phyloP scores from a whole-genome alignment of 768 basidiomycete genomes.

The Leucosporidium scottii region DNA sequence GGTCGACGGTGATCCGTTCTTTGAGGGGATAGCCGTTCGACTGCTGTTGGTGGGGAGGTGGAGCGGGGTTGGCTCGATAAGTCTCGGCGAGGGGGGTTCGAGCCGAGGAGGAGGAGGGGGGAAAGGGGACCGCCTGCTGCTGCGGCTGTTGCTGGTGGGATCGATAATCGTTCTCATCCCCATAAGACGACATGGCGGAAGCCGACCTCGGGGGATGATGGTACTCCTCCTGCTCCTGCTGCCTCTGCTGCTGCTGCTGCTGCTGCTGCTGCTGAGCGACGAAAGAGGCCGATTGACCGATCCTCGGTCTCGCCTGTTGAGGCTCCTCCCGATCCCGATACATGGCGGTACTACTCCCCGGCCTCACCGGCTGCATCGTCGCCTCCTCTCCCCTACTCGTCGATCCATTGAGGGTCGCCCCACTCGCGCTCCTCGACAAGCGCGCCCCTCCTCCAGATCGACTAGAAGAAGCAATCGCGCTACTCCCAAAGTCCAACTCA shows the following conservation, averaged over 20 bases:
- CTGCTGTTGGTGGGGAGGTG: neutral
- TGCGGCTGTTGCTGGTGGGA: neutral
- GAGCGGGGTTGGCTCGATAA: constrained; percentile 4
- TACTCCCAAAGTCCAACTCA: neutral
- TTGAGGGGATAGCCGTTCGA: constrained; percentile 7
- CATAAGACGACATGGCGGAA: neutral
- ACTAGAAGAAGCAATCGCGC: neutral
- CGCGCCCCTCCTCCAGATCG: neutral
- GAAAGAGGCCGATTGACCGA: neutral
- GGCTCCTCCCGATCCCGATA: neutral
- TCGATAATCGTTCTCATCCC: neutral
- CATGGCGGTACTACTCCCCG: neutral
- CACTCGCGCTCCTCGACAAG: neutral
- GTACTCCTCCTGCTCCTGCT: neutral
- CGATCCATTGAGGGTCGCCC: neutral
- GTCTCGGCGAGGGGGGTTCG: constrained; percentile 21
- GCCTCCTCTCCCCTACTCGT: neutral
- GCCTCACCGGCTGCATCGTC: neutral
- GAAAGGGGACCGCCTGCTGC: neutral
- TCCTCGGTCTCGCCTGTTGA: neutral
- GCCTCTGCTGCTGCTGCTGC: neutral
- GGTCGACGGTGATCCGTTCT: neutral
- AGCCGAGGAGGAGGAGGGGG: neutral
- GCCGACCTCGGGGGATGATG: neutral
- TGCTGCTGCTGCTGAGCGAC: neutral